These are phyloP conservation scores for Neurospora sp. DNA, from an alignment of 2,329 filamentous ascomycete genomes.

Conservation along the genomic window DNA sequence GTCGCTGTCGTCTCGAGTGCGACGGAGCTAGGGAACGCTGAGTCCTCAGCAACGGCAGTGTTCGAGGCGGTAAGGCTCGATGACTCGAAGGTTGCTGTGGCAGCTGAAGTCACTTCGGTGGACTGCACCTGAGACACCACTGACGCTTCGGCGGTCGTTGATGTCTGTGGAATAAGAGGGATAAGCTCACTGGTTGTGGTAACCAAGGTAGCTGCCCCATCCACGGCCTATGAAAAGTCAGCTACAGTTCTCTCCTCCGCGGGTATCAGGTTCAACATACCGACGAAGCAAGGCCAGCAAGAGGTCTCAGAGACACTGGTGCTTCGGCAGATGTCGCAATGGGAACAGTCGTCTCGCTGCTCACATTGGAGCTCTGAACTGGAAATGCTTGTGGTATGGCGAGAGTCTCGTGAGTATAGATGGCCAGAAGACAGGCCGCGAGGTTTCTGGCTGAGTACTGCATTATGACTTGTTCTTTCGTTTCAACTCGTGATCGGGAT, in stretches of 20 bases:
- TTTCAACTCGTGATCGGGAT: neutral
- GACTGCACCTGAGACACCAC: neutral
- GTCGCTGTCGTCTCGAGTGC: neutral
- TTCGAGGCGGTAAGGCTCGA: neutral
- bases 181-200: neutral
- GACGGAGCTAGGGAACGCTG: neutral
- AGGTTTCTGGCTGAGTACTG: neutral
- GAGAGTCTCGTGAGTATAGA: neutral
- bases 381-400: neutral
- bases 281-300: neutral
- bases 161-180: neutral
- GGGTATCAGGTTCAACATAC: neutral
- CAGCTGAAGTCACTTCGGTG: neutral
- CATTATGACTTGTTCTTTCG: neutral
- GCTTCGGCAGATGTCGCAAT: neutral
- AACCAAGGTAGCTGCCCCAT: neutral
- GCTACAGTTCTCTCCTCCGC: neutral
- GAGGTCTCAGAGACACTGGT: neutral
- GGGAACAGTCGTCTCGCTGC: neutral
- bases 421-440: neutral
- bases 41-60: neutral
- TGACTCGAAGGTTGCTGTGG: neutral
- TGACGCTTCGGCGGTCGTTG: neutral
- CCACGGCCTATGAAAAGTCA: neutral
- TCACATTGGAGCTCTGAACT: neutral